Percentiles rank a stretch among this genome's conserved stretches.
Conservation (phyloP, 2,329 filamentous ascomycete genomes). For the Paraphoma sp. region DNA sequence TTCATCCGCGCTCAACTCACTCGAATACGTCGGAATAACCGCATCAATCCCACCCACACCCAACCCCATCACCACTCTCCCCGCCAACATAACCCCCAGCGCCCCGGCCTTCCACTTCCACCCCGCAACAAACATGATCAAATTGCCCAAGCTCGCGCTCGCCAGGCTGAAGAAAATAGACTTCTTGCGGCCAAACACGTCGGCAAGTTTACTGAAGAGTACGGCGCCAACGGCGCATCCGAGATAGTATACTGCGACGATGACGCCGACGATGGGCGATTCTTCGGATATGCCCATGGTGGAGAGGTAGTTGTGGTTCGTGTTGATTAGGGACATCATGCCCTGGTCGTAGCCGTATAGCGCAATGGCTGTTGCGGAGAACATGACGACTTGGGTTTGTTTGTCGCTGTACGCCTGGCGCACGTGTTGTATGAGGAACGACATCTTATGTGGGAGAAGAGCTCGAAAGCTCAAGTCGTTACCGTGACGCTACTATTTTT, state of each 20-base stretch:
- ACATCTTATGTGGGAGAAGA: too few species aligned
- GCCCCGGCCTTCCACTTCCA: conserved; percentile 52
- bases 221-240: conserved; percentile 66
- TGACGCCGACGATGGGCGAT: conserved; percentile 63
- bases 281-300: conserved; percentile 63
- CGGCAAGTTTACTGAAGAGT: conserved; percentile 62
- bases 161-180: conserved; percentile 63
- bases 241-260: conserved; percentile 68
- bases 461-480: background rate
- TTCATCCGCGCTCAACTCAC: conserved; percentile 64
- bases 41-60: conserved; percentile 67
- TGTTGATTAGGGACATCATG: conserved; percentile 63
- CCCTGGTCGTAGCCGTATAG: conserved; percentile 60
- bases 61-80: conserved; percentile 61
- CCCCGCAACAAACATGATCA: conserved; percentile 67
- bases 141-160: conserved; percentile 61
- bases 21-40: conserved; percentile 66
- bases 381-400: conserved; percentile 58
- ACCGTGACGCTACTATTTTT: too few species aligned
- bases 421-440: conserved; percentile 20
- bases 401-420: conserved; percentile 43
- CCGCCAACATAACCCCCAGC: conserved; percentile 58
- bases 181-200: conserved; percentile 61
- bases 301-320: conserved; percentile 60
- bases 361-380: conserved; percentile 61